Base-by-base conservation (phyloP, 495 filamentous ascomycete genomes). In the Schizothecium vesticola region DNA sequence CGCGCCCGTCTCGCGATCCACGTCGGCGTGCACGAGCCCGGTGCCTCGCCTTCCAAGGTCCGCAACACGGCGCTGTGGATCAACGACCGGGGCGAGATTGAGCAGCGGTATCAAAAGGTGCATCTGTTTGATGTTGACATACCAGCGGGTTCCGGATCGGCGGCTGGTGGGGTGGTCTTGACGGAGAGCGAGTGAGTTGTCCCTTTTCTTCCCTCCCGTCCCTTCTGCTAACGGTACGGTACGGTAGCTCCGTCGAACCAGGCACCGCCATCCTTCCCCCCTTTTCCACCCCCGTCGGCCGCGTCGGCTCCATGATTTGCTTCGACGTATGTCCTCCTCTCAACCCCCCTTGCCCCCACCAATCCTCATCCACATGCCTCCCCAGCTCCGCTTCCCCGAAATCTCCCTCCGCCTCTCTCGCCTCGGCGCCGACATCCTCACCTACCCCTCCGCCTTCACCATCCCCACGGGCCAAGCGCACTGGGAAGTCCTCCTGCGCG, bases 361-460 rank as follows among this genome's bases (percentile, higher is more conserved):
- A 24, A 24, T 26, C 16, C 58, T n/a, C 24, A 16, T 8, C 3
- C 28, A 63, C n/a, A 2, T 22, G 36, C 5, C 1, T 11, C 3
- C 28, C 3, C 33, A 77, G 75, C 59, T 77, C 55, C 90, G 94
- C 0, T 98, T 97, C 71, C 90, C 94, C 0, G 92, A 97, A 69
- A 78, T 95, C 16, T 80, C 87, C 6, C 82, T 97, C 21, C 85
- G 84, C 16, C 84, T 59, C 85, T 88, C 67, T 3, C 70, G 67
- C 21, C 71, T 56, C 1, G 69, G 68, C 28, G 92, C 91, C 16
- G 86, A 96, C 59, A 81, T 97, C 63, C 83, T 98, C 62, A 89
- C 92, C 0, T 97, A 91, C 77, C 95, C 94, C 3, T 93, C 90
- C 1, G 94, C 95, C 19, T 98, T 97, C 75, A 97, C 93, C 11